A percentile compares a stretch with the other conserved stretches of the same genome.
Evolutionary conservation across 805 yeast species (phyloP).

Genomic region (Lipomyces anomalus): DNA sequence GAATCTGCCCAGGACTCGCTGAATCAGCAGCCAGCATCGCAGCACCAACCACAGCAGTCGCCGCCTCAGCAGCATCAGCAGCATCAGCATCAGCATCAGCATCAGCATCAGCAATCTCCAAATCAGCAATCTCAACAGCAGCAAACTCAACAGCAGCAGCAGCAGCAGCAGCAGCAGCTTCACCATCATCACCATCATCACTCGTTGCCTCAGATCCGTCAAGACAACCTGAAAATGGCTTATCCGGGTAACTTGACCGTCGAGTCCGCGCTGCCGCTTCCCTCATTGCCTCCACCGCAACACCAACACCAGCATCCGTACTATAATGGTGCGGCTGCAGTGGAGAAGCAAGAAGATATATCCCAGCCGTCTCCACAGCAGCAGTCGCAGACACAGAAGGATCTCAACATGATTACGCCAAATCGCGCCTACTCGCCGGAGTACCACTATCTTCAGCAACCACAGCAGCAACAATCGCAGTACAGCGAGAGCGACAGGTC

Average conservation of each 20-base stretch:
- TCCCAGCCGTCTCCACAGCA: neutral
- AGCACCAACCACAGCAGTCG: slow-evolving; percentile 4
- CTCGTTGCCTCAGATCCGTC: too few species aligned
- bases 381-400: neutral
- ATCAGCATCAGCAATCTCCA: neutral
- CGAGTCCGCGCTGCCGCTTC: too few species aligned
- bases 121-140: neutral
- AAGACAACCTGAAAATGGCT: too few species aligned
- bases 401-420: neutral
- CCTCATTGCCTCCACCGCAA: too few species aligned
- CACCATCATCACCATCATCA: too few species aligned
- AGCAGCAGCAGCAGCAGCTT: too few species aligned
- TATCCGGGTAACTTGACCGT: too few species aligned
- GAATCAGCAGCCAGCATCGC: too few species aligned
- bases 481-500: too few species aligned
- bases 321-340: neutral
- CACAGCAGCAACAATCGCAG: neutral
- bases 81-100: neutral
- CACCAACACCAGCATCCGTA: slow-evolving; percentile 1
- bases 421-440: neutral
- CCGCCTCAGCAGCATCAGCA: neutral
- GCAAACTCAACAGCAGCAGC: neutral
- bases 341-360: too few species aligned
- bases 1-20: too few species aligned
- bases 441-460: neutral